Evolutionary conservation across 1,284 basidiomycete genomes (phyloP).

Genomic region (Tremellales sp.): DNA sequence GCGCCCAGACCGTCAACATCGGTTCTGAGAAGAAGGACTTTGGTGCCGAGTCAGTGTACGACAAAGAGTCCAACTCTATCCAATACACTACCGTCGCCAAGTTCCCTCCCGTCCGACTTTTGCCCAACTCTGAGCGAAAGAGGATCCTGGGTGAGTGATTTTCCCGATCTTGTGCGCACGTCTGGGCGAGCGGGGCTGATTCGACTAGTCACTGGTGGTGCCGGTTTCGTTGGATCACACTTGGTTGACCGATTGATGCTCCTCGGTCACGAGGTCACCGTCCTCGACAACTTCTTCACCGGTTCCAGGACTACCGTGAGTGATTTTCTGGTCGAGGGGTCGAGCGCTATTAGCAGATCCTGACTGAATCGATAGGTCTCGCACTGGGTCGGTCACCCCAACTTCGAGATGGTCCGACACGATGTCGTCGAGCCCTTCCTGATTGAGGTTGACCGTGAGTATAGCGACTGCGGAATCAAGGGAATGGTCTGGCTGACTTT

Average conservation of each 20-base stretch:
- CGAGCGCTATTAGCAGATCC: not conserved
- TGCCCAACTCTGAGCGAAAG: conserved; percentile 73
- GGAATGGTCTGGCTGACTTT: not conserved
- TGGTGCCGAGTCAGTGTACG: conserved; percentile 77
- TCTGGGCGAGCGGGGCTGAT: no score
- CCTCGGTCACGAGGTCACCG: conserved; percentile 94
- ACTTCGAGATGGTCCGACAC: conserved; percentile 95
- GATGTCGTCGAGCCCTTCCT: conserved; percentile 95
- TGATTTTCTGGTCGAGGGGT: not conserved
- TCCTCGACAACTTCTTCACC: conserved; percentile 97
- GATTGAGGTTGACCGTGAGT: conserved; percentile 91
- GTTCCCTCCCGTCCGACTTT: conserved; percentile 84
- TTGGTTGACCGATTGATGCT: conserved; percentile 96
- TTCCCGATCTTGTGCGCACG: no score
- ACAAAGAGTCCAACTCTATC: conserved; percentile 70
- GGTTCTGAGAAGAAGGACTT: conserved; percentile 51
- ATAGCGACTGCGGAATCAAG: not conserved
- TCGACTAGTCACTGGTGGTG: conserved; percentile 70
- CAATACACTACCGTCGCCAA: conserved; percentile 85
- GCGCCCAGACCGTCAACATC: conserved; percentile 58
- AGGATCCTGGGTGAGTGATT: conserved; percentile 60
- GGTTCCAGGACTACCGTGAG: conserved; percentile 85
- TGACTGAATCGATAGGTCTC: conserved; percentile 49
- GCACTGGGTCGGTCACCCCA: conserved; percentile 94
- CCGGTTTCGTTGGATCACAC: conserved; percentile 96